Base-by-base conservation (phyloP, 148 eudicot species). In the Camellia japonica region DNA sequence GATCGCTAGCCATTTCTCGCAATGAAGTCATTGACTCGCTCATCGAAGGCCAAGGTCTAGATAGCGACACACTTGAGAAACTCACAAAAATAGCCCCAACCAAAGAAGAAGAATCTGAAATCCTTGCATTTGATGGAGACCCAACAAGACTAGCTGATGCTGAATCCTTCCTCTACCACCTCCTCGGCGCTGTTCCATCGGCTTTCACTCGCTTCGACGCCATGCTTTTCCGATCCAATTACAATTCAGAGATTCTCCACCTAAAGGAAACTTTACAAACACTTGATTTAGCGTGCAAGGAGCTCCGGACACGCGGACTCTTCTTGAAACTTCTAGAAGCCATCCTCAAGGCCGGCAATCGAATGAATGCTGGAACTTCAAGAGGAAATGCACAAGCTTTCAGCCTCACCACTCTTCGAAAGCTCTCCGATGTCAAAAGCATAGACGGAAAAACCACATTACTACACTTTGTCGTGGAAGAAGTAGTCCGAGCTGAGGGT, bases 321-420 rank as follows among this genome's bases (percentile, higher is more conserved):
- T 91, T 96, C 81, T 64, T 88, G 85, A 96, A 96, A 81, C 95
- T 96, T 64, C 79, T 93, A 11, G 98, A 96, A 88, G 98, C 98
- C 2, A 86, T 96, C 13, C 90, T 96, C 3, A 96, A 93, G 74
- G 98, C 99, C 1, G 99, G 99, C 10, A 96, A 96, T 70, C 83
- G 94, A 47, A 85, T 96, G 75, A 93, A 93, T 79, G 97, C 93
- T 8, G 98, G 98, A 15, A 93, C 98, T 72, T 81, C 98, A 19
- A 84, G 95, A 84, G 98, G 99, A 20, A 85, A 96, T 81, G 98
- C 99, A 7, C 93, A 91, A 84, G 98, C 92, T 15, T 96, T 96
- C 71, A 93, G 88, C 71, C 88, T 96, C 13, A 86, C 90, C 1
- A 86, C 97, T 8, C 86, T 96, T 10, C 82, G 82, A 7, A 96